Evolutionary conservation across 2,329 filamentous ascomycete genomes (phyloP), one percentile per base, ranked within the genome.

Genomic region (Aspergillus clavatus): DNA sequence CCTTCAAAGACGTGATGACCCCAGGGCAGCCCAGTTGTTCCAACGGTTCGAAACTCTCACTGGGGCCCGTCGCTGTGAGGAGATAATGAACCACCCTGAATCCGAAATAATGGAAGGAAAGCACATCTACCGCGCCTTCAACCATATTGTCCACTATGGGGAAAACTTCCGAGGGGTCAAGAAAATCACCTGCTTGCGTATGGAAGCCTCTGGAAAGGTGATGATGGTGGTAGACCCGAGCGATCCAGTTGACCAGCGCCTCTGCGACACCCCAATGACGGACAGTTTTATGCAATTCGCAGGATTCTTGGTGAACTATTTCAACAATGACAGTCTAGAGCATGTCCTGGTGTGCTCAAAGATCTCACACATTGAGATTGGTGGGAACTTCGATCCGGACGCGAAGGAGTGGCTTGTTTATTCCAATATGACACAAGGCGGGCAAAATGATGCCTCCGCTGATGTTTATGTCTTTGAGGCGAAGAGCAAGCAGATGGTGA

Each of bases 81-180:
- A n/a, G n/a, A n/a, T n/a, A n/a, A n/a, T n/a, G n/a, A 40, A 55
- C 12, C 53, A 50, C 2, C 56, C 58, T 8, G 56, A 60, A 19
- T 10, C 14, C 11, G 27, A 29, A 29, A 47, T 60, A 2, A 36
- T 59, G 2, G 52, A 57, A 27, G 53, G 57, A 7, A 50, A 54
- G 1, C 56, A 56, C 18, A 40, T 56, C 2, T 56, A 56, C 42
- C 48, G 43, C 2, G 38, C 45, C 2, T 56, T 56, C 16, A 38
- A 50, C 5, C 50, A 56, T 16, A 40, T 56, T 7, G 52, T 56
- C 10, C 46, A 52, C n/a, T 56, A 53, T 36, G 48, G 50, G 5
- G 35, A 50, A n/a, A n/a, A n/a, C n/a, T 27, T 27, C 24, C 24
- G 24, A 7, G 24, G 24, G 7, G 12, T 27, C 24, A 27, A 27